These are phyloP conservation scores for Penicillium soppii DNA, from an alignment of 495 filamentous ascomycete species.

Conservation along the genomic window DNA sequence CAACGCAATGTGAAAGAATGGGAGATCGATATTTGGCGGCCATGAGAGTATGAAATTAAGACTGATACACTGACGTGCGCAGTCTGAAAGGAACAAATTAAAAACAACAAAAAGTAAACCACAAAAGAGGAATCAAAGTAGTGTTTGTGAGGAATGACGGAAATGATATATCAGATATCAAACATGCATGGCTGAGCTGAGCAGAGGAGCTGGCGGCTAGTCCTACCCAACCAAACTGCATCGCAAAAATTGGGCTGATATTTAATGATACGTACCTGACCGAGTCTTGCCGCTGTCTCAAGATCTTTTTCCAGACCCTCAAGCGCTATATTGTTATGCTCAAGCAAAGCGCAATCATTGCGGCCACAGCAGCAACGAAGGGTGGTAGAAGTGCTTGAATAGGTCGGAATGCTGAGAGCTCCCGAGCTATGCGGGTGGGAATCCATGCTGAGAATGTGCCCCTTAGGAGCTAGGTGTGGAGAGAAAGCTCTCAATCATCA, in stretches of 20 bases:
- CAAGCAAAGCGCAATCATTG: slow-evolving; percentile 73
- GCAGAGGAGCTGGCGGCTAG: slow-evolving; percentile 1
- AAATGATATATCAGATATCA: slow-evolving; percentile 26
- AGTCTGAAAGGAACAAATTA: background rate
- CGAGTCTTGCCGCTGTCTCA: slow-evolving; percentile 76
- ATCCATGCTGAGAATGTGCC: slow-evolving; percentile 37
- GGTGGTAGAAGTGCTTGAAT: slow-evolving; percentile 28
- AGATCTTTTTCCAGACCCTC: slow-evolving; percentile 84
- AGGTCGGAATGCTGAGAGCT: slow-evolving; percentile 39
- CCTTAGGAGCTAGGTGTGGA: slow-evolving; percentile 11
- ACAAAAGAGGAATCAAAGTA: slow-evolving; percentile 2
- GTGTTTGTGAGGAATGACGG: slow-evolving; percentile 14
- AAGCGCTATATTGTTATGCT: slow-evolving; percentile 74
- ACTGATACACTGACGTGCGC: background rate
- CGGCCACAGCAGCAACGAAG: slow-evolving; percentile 81
- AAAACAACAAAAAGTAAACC: slow-evolving; percentile 1
- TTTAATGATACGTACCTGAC: slow-evolving; percentile 64
- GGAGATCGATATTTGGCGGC: slow-evolving; percentile 20
- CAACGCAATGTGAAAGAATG: slow-evolving; percentile 31
- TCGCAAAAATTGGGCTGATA: slow-evolving; percentile 8
- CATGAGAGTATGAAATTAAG: slow-evolving; percentile 8
- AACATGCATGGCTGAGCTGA: slow-evolving; percentile 21
- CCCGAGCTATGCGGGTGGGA: slow-evolving; percentile 29
- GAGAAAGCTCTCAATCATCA: slow-evolving; percentile 11
- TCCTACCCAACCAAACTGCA: slow-evolving; percentile 1